A percentile compares a stretch with the other conserved stretches of the same genome.
phyloP scores from a whole-genome alignment of 257 asterid species.

The Paulownia fortunei region DNA sequence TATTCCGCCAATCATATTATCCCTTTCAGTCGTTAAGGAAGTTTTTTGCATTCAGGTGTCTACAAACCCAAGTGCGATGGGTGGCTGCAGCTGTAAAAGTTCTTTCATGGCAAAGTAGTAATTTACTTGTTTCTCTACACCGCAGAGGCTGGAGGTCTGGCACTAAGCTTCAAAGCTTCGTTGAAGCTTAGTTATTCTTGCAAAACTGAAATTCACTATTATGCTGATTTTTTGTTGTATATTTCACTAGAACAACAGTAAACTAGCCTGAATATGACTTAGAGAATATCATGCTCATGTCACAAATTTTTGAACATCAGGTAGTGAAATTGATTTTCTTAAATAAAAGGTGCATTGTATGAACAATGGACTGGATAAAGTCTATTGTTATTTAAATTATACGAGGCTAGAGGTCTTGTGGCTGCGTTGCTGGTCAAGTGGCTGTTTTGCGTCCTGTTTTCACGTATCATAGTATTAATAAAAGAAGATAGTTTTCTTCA shows the following conservation, averaged over 20 bases:
- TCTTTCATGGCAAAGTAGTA: constrained; percentile 59
- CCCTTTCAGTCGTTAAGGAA: not conserved
- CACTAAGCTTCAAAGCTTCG: not conserved
- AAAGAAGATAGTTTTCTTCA: too few relatives aligned
- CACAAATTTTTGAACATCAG: not conserved
- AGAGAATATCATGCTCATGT: not conserved
- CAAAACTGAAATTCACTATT: not conserved
- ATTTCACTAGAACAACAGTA: not conserved
- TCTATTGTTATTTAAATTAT: not conserved
- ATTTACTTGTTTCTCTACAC: not conserved
- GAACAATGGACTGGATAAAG: not conserved
- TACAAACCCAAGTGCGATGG: constrained; percentile 75
- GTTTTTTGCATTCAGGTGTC: constrained; percentile 51
- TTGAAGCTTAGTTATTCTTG: not conserved
- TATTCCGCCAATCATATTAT: not conserved
- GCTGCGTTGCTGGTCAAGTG: not conserved
- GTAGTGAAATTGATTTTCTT: not conserved
- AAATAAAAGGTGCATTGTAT: not conserved
- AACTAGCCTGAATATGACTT: not conserved
- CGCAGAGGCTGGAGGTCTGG: not conserved
- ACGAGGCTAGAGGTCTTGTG: not conserved
- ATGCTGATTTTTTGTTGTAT: constrained; percentile 29
- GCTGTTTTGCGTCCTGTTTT: not conserved
- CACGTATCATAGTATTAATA: too few relatives aligned
- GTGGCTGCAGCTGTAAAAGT: constrained; percentile 81